Evolutionary conservation across 2,329 filamentous ascomycete species (phyloP).

Genomic region (Colletotrichum eremochloae): DNA sequence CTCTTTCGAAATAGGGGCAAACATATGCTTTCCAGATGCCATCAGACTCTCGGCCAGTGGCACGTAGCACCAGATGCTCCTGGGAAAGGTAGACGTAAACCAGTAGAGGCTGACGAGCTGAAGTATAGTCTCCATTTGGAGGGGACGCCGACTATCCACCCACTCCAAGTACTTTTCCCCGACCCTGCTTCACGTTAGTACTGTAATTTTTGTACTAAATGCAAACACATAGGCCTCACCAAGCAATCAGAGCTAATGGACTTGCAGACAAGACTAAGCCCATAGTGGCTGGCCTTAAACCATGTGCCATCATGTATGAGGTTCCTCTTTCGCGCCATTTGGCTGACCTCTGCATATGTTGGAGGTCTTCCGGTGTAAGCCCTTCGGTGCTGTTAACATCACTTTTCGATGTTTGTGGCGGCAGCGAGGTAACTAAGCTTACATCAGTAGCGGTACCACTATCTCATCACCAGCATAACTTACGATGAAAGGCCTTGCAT

Average conservation of each 20-base stretch:
- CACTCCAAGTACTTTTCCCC: conserved; percentile 70
- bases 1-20: conserved; percentile 49
- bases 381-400: no score
- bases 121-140: conserved; percentile 59
- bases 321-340: conserved; percentile 57
- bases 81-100: conserved; percentile 64
- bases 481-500: conserved; percentile 59
- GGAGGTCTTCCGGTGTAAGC: conserved; percentile 20
- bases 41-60: not conserved
- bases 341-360: conserved; percentile 50
- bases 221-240: conserved; percentile 47
- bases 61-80: conserved; percentile 64
- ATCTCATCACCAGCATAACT: not conserved
- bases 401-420: no score
- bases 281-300: conserved; percentile 67
- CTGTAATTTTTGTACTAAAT: rapidly evolving
- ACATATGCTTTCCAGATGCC: not conserved
- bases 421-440: conserved; percentile 14
- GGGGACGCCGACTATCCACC: conserved; percentile 58
- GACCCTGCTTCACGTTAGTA: conserved; percentile 53
- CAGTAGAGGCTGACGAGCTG: conserved; percentile 66
- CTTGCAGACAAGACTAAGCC: conserved; percentile 65
- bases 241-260: conserved; percentile 69
- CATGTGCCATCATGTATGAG: conserved; percentile 67
- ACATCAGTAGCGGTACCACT: not conserved